Evolutionary conservation across 2,329 filamentous ascomycete genomes (phyloP), one percentile per base, ranked within the genome.

Genomic region (Fusarium sp.): DNA sequence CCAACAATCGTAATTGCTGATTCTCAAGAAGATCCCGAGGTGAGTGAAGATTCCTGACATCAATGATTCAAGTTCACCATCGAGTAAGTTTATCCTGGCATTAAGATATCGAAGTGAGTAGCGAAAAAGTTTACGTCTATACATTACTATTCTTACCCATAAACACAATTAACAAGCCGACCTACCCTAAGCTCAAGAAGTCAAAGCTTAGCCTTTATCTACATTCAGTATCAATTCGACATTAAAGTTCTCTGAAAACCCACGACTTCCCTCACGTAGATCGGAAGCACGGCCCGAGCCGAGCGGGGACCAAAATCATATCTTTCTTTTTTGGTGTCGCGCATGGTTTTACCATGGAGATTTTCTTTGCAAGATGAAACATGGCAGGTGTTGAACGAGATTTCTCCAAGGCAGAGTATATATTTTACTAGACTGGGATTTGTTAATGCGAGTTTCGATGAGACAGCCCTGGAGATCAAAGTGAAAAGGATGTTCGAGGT

Each of bases 211-310:
- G 33, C 22, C 17, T 46, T 50, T 29, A 35, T 14, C 42, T 17
- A 29, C 8, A 29, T 49, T 18, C 11, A 15, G 20, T 22, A 25
- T 18, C 11, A 50, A 11, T 18, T 27, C 42, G n/a, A 29, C 10
- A 38, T 35, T 50, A 35, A 31, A 50, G 31, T 35, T 50, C 31
- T 50, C 29, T 35, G n/a, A 35, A 35, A 35, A 25, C 10, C 17
- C 47, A 25, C 47, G n/a, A 31, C 8, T 46, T 58, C 44, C 35
- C 29, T 27, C 13, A 5, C 17, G 83, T 84, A 36, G 79, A 74
- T 59, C 84, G 79, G 66, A 85, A 85, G 75, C 84, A 84, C 7
- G 77, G 76, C 8, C 84, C 80, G 18, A 82, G 80, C 22, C 79
- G 80, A 35, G 80, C 84, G 12, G 86, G 88, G 50, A 31, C n/a